Base-by-base conservation (phyloP, 1,284 basidiomycete species). In the Cutaneotrichosporon spelunceum region DNA sequence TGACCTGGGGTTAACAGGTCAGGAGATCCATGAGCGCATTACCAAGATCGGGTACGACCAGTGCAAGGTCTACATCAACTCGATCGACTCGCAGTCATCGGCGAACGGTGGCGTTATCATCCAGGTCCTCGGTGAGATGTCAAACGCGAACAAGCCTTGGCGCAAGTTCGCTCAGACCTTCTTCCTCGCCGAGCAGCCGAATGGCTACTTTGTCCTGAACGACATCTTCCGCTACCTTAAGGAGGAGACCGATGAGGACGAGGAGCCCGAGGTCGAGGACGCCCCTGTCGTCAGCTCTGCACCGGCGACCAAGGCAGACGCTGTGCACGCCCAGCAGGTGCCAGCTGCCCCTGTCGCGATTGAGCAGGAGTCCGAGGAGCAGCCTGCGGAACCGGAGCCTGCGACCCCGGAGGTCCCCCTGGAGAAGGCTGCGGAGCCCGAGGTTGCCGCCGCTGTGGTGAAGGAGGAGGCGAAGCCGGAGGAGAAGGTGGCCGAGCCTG, bases 161-260 rank as follows among this genome's bases (percentile, higher is more conserved):
- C 88, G 89, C 74, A 98, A 98, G 82, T 99, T 99, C 75, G 93
- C 93, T 24, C 96, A 99, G 82, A 98, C 95, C 16, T 99, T 99
- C 83, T 99, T 99, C 89, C 88, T 99, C 60, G 96, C 96, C 53
- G 92, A 97, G 79, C 96, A 99, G 81, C 92, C 93, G 45, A 96
- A 95, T 73, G 96, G 96, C 53, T 99, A 98, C 84, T 99, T 93
- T 79, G 96, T 99, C 65, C 87, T 99, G 79, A 99, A 99, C 81
- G 96, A 99, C 82, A 98, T 99, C 82, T 99, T 99, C 88, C 89
- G 95, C 67, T 98, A 95, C 84, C 83, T 99, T 68, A 96, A 96
- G 83, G 94, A 98, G 81, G 94, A 97, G 72, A 83, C 86, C 42
- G 89, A 91, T 65, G 90, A 90, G 67, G 83, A 83, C 45, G 91